phyloP scores from a whole-genome alignment of 352 stramenopile genomes.

The Phytophthora hybrid region DNA sequence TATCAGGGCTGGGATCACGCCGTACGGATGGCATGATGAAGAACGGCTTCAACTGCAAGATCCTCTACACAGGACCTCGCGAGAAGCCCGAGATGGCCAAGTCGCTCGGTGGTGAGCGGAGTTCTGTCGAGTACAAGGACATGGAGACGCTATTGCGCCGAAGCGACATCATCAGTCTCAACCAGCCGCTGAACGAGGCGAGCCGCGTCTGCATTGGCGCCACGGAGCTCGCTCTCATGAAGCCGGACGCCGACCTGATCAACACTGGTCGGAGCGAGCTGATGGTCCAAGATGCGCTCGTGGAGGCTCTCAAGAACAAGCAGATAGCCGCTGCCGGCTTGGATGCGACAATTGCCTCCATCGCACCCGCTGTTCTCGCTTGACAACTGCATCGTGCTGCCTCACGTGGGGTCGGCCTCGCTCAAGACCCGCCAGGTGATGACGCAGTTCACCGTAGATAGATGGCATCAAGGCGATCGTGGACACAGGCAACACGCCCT shows the following conservation, averaged over 20 bases:
- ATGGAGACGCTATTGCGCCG: constrained; percentile 70
- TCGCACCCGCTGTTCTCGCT: constrained; percentile 79
- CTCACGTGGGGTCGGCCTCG: constrained; percentile 52
- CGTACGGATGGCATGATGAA: constrained; percentile 59
- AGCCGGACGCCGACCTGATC: constrained; percentile 81
- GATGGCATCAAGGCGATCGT: constrained; percentile 78
- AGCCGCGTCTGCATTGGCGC: constrained; percentile 80
- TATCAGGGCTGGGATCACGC: no score
- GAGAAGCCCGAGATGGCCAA: constrained; percentile 61
- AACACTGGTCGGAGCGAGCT: constrained; percentile 92
- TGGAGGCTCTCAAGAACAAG: constrained; percentile 47
- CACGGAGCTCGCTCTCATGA: constrained; percentile 79
- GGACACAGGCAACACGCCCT: constrained; percentile 50
- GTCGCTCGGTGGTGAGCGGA: constrained; percentile 41
- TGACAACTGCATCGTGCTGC: constrained; percentile 66
- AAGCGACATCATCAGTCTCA: constrained; percentile 89
- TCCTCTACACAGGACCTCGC: constrained; percentile 78
- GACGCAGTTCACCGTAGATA: constrained; percentile 70
- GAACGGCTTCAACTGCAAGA: constrained; percentile 79
- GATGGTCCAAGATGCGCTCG: constrained; percentile 85
- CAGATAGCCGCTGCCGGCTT: constrained; percentile 67
- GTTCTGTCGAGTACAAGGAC: constrained; percentile 68
- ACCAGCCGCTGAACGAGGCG: constrained; percentile 77
- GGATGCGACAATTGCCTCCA: constrained; percentile 89
- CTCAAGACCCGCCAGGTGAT: constrained; percentile 75